phyloP scores from a whole-genome alignment of 1,139 yeast genomes.

The Debaryomyces robertsiae region DNA sequence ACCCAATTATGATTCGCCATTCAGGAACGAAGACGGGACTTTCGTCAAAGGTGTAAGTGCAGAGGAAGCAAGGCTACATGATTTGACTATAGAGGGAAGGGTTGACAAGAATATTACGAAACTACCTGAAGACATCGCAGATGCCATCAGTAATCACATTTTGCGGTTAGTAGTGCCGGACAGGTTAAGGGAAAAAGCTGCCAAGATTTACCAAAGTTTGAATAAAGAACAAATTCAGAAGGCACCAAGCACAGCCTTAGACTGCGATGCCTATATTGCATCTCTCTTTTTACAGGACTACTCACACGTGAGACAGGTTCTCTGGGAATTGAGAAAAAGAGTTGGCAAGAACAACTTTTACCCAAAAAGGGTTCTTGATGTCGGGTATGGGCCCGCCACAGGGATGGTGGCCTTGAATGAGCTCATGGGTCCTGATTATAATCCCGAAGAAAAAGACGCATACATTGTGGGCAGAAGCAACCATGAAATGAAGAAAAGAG shows the following conservation, averaged over 20 bases:
- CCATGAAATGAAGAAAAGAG: constrained; percentile 73
- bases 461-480: constrained; percentile 68
- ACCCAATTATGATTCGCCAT: constrained; percentile 29
- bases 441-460: constrained; percentile 67
- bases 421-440: constrained; percentile 63
- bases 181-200: constrained; percentile 57
- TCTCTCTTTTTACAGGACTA: constrained; percentile 86
- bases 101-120: constrained; percentile 46
- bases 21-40: constrained; percentile 41
- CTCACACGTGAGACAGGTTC: constrained; percentile 67
- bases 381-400: constrained; percentile 91
- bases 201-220: constrained; percentile 51
- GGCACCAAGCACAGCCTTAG: constrained; percentile 56
- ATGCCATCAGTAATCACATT: constrained; percentile 61
- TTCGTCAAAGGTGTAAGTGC: constrained; percentile 48
- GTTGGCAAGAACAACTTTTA: constrained; percentile 49
- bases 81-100: constrained; percentile 49
- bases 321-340: constrained; percentile 66
- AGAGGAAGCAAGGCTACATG: constrained; percentile 57
- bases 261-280: constrained; percentile 81
- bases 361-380: constrained; percentile 71
- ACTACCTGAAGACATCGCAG: constrained; percentile 56
- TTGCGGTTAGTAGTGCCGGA: constrained; percentile 56
- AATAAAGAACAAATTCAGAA: constrained; percentile 54
- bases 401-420: constrained; percentile 90